Conservation (phyloP, 2,329 filamentous ascomycete species). For the Fusarium nodosum region DNA sequence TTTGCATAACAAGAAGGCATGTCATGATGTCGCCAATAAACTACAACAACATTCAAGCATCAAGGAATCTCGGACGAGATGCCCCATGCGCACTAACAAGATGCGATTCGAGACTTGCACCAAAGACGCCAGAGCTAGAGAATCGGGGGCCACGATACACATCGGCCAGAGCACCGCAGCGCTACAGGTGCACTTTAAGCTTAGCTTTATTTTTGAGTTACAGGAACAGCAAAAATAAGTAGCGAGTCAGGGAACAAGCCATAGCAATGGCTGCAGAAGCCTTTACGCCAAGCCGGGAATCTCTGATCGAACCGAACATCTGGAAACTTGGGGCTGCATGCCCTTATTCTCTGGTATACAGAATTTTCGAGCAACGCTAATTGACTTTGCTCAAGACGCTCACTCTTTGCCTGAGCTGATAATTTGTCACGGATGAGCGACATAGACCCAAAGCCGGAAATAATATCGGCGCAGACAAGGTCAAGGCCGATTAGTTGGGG, state of each 20-base stretch:
- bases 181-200: not conserved
- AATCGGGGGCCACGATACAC: slow-evolving; percentile 26
- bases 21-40: not conserved
- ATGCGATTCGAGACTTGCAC: slow-evolving; percentile 23
- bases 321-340: slow-evolving; percentile 17
- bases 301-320: slow-evolving; percentile 30
- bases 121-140: slow-evolving; percentile 11
- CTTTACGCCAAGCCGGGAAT: slow-evolving; percentile 37
- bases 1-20: not conserved
- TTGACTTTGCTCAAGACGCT: slow-evolving; percentile 12
- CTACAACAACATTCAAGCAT: slow-evolving; percentile 1
- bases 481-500: not conserved
- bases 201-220: slow-evolving; percentile 8
- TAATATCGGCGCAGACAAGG: slow-evolving; percentile 17
- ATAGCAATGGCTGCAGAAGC: slow-evolving; percentile 18
- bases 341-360: slow-evolving; percentile 18
- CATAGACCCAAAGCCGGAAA: slow-evolving; percentile 22
- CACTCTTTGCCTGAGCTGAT: not conserved
- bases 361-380: slow-evolving; percentile 4
- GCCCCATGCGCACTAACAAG: slow-evolving; percentile 14
- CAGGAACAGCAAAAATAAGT: slow-evolving; percentile 31
- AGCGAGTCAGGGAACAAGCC: not conserved
- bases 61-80: not conserved
- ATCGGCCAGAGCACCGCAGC: slow-evolving; percentile 5
- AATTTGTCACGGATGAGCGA: slow-evolving; percentile 4